These are phyloP conservation scores for Schizophyllum amplum DNA, from an alignment of 1,284 basidiomycete genomes.

Conservation along the genomic window DNA sequence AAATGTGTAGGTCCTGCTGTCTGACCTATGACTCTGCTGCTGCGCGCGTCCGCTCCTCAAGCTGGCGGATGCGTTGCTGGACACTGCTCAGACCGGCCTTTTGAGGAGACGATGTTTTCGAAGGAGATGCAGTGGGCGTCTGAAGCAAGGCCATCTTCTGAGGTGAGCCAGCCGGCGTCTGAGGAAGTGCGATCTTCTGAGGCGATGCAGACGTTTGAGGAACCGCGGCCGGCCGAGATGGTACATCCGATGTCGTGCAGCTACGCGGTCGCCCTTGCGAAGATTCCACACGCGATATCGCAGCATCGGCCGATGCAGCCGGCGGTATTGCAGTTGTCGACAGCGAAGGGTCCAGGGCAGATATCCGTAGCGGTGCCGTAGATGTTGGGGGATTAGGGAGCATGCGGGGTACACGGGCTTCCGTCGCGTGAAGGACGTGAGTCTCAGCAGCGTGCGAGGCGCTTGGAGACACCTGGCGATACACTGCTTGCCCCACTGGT, in stretches of 20 bases:
- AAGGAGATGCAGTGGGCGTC: neutral
- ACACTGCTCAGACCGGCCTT: slow-evolving; percentile 13
- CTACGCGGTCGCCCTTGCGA: neutral
- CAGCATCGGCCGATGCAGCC: too few relatives aligned
- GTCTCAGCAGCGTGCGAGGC: neutral
- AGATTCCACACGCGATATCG: too few relatives aligned
- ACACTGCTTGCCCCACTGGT: neutral
- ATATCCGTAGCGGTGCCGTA: neutral
- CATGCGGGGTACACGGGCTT: neutral
- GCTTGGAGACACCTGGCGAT: neutral
- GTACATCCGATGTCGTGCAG: neutral
- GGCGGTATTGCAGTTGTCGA: neutral
- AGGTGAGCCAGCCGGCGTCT: neutral
- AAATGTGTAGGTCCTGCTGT: too few relatives aligned
- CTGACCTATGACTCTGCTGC: neutral
- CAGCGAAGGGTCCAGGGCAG: neutral
- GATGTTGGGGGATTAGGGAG: neutral
- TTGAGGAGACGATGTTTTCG: neutral
- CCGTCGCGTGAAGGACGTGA: neutral
- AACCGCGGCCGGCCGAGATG: too few relatives aligned
- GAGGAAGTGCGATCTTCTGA: neutral
- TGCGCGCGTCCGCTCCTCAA: slow-evolving; percentile 22
- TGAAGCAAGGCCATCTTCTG: neutral
- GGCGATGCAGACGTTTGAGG: neutral
- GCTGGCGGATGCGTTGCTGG: slow-evolving; percentile 23